These are phyloP conservation scores for Chaetomiaceae sp. DNA, from an alignment of 2,329 filamentous ascomycete species.

Conservation along the genomic window DNA sequence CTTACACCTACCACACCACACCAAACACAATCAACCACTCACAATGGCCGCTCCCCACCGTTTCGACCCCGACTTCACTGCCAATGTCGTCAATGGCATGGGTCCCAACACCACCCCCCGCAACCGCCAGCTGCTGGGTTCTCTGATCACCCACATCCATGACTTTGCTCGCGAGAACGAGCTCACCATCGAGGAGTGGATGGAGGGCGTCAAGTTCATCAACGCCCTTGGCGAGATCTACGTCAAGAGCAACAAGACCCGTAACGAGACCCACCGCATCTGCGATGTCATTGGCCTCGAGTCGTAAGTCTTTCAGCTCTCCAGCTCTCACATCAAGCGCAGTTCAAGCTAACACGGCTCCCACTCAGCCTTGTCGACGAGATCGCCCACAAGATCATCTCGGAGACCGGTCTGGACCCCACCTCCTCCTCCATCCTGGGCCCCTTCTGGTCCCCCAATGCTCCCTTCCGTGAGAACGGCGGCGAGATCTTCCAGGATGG, in stretches of 20 bases:
- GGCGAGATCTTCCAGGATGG: conserved; percentile 55
- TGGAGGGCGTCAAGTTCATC: conserved; percentile 53
- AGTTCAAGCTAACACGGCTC: neutral
- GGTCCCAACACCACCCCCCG: conserved; percentile 66
- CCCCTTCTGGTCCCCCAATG: conserved; percentile 75
- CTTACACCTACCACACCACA: conserved; percentile 1
- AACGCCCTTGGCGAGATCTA: conserved; percentile 68
- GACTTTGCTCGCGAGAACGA: conserved; percentile 77
- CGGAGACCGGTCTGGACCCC: conserved; percentile 43
- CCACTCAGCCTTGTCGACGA: conserved; percentile 62
- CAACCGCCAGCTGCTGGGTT: conserved; percentile 61
- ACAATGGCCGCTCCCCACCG: conserved; percentile 31
- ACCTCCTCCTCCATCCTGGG: conserved; percentile 78
- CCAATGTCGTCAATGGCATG: conserved; percentile 67
- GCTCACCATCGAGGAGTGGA: conserved; percentile 76
- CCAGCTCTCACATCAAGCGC: neutral
- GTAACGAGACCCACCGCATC: conserved; percentile 70
- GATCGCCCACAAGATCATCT: conserved; percentile 64
- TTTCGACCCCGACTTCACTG: conserved; percentile 75
- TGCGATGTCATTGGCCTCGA: conserved; percentile 72
- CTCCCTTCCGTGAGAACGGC: conserved; percentile 66
- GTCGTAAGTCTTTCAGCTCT: conserved; percentile 38
- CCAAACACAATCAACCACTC: conserved; percentile 1
- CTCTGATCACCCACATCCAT: conserved; percentile 69
- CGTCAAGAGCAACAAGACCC: conserved; percentile 56